Conservation (phyloP, 495 filamentous ascomycete genomes). For the Hypoxylon fragiforme region DNA sequence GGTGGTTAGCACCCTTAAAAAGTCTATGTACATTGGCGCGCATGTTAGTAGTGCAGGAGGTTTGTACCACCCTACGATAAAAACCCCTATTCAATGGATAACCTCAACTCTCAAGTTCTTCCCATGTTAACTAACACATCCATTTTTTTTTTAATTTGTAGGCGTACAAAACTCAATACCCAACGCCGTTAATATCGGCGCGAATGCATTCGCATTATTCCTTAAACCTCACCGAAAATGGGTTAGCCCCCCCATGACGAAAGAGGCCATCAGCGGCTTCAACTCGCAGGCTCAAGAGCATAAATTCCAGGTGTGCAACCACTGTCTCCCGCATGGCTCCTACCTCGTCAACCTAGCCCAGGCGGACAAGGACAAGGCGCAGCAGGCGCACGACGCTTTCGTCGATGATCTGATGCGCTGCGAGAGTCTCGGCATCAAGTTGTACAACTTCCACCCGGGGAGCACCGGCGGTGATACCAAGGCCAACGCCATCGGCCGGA, state of each 20-base stretch:
- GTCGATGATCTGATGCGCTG: conserved; percentile 87
- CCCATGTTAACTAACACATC: no score
- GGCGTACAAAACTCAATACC: conserved; percentile 86
- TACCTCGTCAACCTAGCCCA: conserved; percentile 97
- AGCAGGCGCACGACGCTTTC: conserved; percentile 86
- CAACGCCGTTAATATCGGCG: conserved; percentile 80
- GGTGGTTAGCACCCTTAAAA: conserved; percentile 60
- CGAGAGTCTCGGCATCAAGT: conserved; percentile 79
- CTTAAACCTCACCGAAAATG: conserved; percentile 95
- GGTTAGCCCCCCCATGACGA: conserved; percentile 76
- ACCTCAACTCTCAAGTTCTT: no score
- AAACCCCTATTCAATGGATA: no score
- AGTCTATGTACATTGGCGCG: conserved; percentile 80
- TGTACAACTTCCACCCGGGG: conserved; percentile 98
- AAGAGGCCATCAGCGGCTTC: conserved; percentile 70
- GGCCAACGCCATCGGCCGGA: conserved; percentile 70
- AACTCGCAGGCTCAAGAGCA: conserved; percentile 65
- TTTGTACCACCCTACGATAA: conserved; percentile 37
- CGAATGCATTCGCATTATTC: conserved; percentile 91
- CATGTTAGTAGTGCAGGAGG: conserved; percentile 90
- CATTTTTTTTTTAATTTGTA: no score
- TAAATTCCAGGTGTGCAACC: conserved; percentile 68
- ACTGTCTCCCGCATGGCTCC: conserved; percentile 87
- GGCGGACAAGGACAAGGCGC: conserved; percentile 72
- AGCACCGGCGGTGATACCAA: conserved; percentile 68